phyloP scores from a whole-genome alignment of 345 rosid species.

The Eucalyptus victrix region DNA sequence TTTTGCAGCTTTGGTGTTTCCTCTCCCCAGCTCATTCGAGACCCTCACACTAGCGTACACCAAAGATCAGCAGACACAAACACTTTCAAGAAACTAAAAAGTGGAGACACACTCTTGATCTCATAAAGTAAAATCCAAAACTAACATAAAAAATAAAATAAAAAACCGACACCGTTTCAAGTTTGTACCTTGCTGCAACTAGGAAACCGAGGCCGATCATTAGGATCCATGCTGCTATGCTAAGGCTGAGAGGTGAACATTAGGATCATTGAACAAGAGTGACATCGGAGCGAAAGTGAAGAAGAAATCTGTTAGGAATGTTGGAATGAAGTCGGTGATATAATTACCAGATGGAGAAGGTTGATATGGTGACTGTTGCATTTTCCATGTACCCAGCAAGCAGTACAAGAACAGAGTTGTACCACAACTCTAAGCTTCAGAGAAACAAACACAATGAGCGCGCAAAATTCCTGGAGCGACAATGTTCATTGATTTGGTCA shows the following conservation, averaged over 20 bases:
- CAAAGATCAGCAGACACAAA: background rate
- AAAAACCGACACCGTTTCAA: background rate
- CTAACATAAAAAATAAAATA: rapidly evolving
- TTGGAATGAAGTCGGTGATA: background rate
- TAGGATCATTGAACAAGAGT: background rate
- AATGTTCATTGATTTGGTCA: background rate
- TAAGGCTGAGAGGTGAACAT: conserved; percentile 1
- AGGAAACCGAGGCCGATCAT: conserved; percentile 14
- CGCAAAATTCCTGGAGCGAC: background rate
- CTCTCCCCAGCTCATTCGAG: conserved; percentile 10
- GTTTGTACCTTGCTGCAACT: conserved; percentile 2
- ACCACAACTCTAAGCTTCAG: conserved; percentile 14
- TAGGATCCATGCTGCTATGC: conserved; percentile 5
- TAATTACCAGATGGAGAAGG: conserved; percentile 12
- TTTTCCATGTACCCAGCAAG: conserved; percentile 14
- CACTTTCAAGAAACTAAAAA: background rate
- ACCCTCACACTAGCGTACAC: conserved; percentile 1
- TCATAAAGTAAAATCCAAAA: background rate
- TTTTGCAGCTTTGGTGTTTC: conserved; percentile 7
- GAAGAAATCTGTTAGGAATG: background rate
- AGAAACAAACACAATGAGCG: background rate
- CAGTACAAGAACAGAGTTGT: conserved; percentile 9
- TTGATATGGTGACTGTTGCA: conserved; percentile 1
- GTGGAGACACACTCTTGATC: background rate
- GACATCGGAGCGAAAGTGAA: background rate